Percentiles rank a stretch among this genome's conserved stretches.
Conservation (phyloP, 352 stramenopile species). For the Peronospora destructor region DNA sequence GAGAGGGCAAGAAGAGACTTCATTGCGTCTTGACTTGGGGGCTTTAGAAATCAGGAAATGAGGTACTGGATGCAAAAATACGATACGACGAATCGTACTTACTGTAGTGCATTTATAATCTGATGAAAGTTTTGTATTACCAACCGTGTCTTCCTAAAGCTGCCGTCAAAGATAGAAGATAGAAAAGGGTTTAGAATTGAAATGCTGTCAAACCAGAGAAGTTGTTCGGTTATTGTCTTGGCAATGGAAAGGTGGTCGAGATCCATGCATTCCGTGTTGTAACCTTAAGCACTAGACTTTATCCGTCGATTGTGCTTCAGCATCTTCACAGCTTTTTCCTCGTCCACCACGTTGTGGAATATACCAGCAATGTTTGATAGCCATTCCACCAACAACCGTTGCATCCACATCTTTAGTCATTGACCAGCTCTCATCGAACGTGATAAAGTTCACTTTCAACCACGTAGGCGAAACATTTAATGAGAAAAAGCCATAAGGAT, state of each 20-base stretch:
- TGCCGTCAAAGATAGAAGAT: too few relatives aligned
- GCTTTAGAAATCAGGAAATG: too few relatives aligned
- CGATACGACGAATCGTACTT: too few relatives aligned
- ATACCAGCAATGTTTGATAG: constrained; percentile 64
- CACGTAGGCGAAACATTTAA: constrained; percentile 51
- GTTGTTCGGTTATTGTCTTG: too few relatives aligned
- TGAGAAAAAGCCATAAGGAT: constrained; percentile 69
- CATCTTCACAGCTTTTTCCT: constrained; percentile 38
- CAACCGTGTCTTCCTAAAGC: too few relatives aligned
- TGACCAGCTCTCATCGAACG: constrained; percentile 55
- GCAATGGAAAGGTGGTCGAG: too few relatives aligned
- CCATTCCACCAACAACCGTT: constrained; percentile 48
- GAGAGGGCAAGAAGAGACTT: constrained; percentile 3
- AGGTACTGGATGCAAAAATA: too few relatives aligned
- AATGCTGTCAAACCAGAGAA: too few relatives aligned
- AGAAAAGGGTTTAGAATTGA: too few relatives aligned
- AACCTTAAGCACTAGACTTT: constrained; percentile 6
- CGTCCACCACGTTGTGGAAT: constrained; percentile 34
- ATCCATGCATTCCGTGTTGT: too few relatives aligned
- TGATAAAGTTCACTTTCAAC: constrained; percentile 56
- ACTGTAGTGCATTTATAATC: too few relatives aligned
- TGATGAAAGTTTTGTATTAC: too few relatives aligned
- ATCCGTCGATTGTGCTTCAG: constrained; percentile 16
- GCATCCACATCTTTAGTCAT: constrained; percentile 43
- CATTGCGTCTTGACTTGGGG: neutral